Evolutionary conservation across 192 early-diverging fungal genomes (phyloP).

Genomic region (Pilobolus umbonatus): DNA sequence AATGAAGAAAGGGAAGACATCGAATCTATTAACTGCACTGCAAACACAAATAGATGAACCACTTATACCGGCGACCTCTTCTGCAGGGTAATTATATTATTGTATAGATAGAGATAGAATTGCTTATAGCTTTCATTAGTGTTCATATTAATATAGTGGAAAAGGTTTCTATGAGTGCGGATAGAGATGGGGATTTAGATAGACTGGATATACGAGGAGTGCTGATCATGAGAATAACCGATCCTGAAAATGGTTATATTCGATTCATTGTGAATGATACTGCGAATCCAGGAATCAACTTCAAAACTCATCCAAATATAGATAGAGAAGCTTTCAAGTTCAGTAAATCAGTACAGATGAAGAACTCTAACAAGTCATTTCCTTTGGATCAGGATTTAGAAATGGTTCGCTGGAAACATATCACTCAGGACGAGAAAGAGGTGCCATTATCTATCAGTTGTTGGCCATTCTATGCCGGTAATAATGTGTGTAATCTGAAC

Average conservation of each 20-base stretch:
- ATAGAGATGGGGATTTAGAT: constrained; percentile 87
- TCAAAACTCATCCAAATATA: constrained; percentile 97
- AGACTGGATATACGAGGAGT: constrained; percentile 92
- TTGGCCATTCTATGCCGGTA: constrained; percentile 89
- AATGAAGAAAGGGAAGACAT: constrained; percentile 34
- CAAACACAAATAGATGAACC: constrained; percentile 23
- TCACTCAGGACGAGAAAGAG: constrained; percentile 75
- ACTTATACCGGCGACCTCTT: constrained; percentile 28
- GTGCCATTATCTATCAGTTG: constrained; percentile 91
- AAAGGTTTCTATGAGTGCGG: constrained; percentile 74
- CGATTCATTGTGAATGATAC: constrained; percentile 55
- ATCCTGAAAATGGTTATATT: constrained; percentile 55
- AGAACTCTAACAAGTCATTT: constrained; percentile 75
- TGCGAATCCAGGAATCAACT: constrained; percentile 67
- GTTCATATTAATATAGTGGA: constrained; percentile 87
- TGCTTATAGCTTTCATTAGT: no score
- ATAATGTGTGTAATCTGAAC: constrained; percentile 85
- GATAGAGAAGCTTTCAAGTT: constrained; percentile 82
- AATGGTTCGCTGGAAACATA: constrained; percentile 84
- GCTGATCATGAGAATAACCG: constrained; percentile 72
- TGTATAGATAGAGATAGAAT: no score
- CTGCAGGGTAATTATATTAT: no score
- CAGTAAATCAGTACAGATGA: constrained; percentile 67
- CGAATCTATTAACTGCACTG: no score
- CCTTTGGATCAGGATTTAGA: constrained; percentile 78